phyloP scores from a whole-genome alignment of 495 filamentous ascomycete species.

The Trichoderma parareesei region DNA sequence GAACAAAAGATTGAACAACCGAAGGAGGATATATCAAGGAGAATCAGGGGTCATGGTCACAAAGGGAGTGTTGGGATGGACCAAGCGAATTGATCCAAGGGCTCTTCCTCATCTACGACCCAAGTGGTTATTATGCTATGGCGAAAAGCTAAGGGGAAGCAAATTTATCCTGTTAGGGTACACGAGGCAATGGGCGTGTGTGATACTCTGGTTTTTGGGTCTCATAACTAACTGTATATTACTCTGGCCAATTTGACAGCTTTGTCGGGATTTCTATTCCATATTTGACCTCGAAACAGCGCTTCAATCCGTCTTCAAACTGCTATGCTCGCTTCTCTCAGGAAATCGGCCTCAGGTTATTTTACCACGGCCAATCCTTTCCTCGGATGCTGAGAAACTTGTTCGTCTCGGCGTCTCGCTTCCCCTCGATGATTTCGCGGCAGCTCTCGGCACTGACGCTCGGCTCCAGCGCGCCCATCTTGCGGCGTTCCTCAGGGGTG shows the following conservation, averaged over 20 bases:
- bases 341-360: background rate
- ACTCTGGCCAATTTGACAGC: background rate
- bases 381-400: slow-evolving; percentile 30
- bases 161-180: background rate
- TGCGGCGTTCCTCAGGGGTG: slow-evolving; percentile 19
- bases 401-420: slow-evolving; percentile 26
- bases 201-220: background rate
- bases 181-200: background rate
- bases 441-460: slow-evolving; percentile 30
- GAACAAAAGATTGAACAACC: background rate
- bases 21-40: background rate
- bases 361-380: slow-evolving; percentile 32
- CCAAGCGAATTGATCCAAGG: background rate
- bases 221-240: background rate
- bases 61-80: background rate
- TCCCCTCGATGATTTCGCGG: slow-evolving; percentile 32
- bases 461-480: slow-evolving; percentile 28
- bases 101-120: background rate
- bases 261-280: background rate
- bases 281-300: no score
- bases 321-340: background rate
- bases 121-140: background rate
- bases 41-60: background rate
- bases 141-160: background rate
- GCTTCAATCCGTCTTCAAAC: no score